Evolutionary conservation across 768 basidiomycete species (phyloP), one percentile per base, ranked within the genome.

Genomic region (Termitomyces sp.): DNA sequence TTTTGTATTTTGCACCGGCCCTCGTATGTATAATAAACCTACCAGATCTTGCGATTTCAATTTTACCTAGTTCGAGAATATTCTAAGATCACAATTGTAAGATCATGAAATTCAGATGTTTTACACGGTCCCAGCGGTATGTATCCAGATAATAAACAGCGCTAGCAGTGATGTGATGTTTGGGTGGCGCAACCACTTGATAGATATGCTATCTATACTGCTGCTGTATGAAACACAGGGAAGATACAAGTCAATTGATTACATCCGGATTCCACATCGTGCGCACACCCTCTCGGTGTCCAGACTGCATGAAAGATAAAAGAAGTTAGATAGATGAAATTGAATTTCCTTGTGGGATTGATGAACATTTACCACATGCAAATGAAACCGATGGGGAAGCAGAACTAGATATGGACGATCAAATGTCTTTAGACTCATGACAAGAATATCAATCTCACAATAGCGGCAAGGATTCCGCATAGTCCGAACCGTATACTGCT

Each of bases 271-370:
- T n/a, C 72, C 72, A 45, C 72, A 73, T 25, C 71, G 62, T 23
- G 64, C 52, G 51, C 72, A 73, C 17, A 64, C 63, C 52, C 63
- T 62, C 40, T 72, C 68, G 1, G 67, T 67, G 43, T 73, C 71
- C 39, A 63, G 55, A 53, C 72, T 59, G 19, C 10, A 34, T 23
- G 16, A 28, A 28, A 28, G 12, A 34, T 34, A 12, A 44, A 44
- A 19, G 17, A 34, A 32, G 16, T 49, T 28, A 42, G 25, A 8
- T 28, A 42, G 25, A 8, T 19, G 23, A 39, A 8, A 10, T 40
- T 28, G 7, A 28, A 19, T 43, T 14, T 27, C 17, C 21, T 19
- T 16, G 10, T n/a, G 25, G 11, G 8, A 19, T 34, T 30, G 27
- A 10, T 41, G 11, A 35, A 10, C 11, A 41, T 56, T 60, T 44